Evolutionary conservation across 164 flowering plant genomes (phyloP), one percentile per base, ranked within the genome.

Genomic region (Vitis cinerea): DNA sequence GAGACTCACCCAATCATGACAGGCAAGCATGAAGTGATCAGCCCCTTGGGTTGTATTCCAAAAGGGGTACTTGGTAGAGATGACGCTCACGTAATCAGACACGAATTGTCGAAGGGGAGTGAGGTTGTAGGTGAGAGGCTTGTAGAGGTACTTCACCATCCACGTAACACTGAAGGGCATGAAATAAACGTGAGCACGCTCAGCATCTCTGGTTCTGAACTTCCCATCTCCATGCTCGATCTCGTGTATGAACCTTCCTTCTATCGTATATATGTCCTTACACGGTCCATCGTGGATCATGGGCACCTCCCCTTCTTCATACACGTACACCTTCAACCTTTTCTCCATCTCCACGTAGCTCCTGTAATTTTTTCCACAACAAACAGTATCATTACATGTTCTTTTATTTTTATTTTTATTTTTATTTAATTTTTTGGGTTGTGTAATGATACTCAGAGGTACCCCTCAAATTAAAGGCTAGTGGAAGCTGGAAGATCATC

Each of bases 21-120:
- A 92, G 61, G 98, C 75, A 48, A 90, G 82, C 87, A 92, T 84
- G 87, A 89, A 87, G 73, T 92, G 98, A 67, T 92, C 93, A 65
- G 90, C 91, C 3, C 96, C 94, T 15, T 63, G 76, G 58, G 88
- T 85, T 57, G 83, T 59, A 70, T 92, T 92, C 98, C 98, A 92
- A 65, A 80, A 90, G 1, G 96, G 94, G 75, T 92, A 73, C 51
- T 83, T 85, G 8, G 74, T 59, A 15, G 98, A 85, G 30, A 92
- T 70, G 12, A 85, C 71, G 10, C 70, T 67, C 16, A 89, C 84
- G 58, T 92, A 92, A 69, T 88, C 94, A 4, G 78, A 54, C 10
- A 85, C 84, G 29, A 81, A 79, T 3, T 65, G 70, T 57, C 27
- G 52, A 53, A 92, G 73, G 0, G 88, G 84, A 8, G 54, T 63